These are phyloP conservation scores for Panicum miliaceum DNA, from an alignment of 176 grass and related monocot species.

Conservation along the genomic window DNA sequence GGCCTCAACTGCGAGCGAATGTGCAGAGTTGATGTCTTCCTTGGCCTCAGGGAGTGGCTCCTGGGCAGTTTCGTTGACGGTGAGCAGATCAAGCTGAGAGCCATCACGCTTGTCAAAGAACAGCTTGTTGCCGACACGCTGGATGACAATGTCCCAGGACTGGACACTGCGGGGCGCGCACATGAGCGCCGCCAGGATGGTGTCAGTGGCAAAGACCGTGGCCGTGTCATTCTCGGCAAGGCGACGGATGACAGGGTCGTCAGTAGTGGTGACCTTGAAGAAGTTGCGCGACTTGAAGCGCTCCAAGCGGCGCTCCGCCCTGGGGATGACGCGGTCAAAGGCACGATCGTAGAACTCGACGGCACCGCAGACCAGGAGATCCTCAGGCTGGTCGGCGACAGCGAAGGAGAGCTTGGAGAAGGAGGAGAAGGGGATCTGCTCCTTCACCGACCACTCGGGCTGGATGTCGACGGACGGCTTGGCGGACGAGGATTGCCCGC, in stretches of 20 bases:
- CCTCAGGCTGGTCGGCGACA: slow-evolving; percentile 73
- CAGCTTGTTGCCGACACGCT: slow-evolving; percentile 88
- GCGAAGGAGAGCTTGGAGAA: slow-evolving; percentile 90
- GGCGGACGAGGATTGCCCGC: slow-evolving; percentile 15
- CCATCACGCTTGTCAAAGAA: slow-evolving; percentile 92
- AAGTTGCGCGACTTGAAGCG: slow-evolving; percentile 80
- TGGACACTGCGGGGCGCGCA: slow-evolving; percentile 71
- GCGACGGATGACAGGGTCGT: slow-evolving; percentile 81
- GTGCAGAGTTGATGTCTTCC: slow-evolving; percentile 80
- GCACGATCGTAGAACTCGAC: slow-evolving; percentile 75
- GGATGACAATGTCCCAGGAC: slow-evolving; percentile 84
- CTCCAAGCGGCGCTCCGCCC: slow-evolving; percentile 71
- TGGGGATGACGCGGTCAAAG: slow-evolving; percentile 78
- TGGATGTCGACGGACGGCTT: slow-evolving; percentile 64
- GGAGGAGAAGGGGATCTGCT: slow-evolving; percentile 82
- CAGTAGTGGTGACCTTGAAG: slow-evolving; percentile 81
- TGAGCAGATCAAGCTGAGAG: slow-evolving; percentile 74
- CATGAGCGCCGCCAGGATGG: slow-evolving; percentile 75
- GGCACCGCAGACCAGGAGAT: slow-evolving; percentile 73
- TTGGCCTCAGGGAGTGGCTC: slow-evolving; percentile 80
- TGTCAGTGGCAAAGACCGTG: slow-evolving; percentile 73
- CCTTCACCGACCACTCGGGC: slow-evolving; percentile 59
- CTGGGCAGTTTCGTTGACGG: slow-evolving; percentile 77
- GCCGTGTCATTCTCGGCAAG: slow-evolving; percentile 82
- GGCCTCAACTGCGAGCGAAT: slow-evolving; percentile 67